Evolutionary conservation across 768 basidiomycete genomes (phyloP).

Genomic region (Tylopilus balloui): DNA sequence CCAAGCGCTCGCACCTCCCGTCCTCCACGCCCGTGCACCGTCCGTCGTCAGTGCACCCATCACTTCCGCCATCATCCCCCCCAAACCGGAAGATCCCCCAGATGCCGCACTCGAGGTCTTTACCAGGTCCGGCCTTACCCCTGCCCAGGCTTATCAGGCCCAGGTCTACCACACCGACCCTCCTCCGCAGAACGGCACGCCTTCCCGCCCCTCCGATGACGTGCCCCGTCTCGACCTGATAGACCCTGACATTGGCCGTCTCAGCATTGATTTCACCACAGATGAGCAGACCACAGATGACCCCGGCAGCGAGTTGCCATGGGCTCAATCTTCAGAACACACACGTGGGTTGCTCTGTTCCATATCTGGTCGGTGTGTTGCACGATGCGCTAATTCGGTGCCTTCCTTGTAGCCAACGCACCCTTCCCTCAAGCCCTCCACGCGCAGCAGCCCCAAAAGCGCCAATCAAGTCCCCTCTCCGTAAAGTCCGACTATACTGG

Average conservation of each 20-base stretch:
- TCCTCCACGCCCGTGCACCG: slow-evolving; percentile 42
- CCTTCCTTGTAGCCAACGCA: slow-evolving; percentile 23
- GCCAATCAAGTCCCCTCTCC: slow-evolving; percentile 36
- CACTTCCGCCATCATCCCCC: slow-evolving; percentile 41
- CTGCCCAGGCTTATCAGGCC: slow-evolving; percentile 78
- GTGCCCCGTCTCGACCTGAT: slow-evolving; percentile 43
- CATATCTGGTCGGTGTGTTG: slow-evolving; percentile 26
- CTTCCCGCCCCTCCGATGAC: slow-evolving; percentile 23
- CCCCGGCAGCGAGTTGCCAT: slow-evolving; percentile 55
- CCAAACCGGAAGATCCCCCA: slow-evolving; percentile 47
- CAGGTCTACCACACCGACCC: slow-evolving; percentile 57
- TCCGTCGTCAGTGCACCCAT: slow-evolving; percentile 45
- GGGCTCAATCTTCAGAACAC: slow-evolving; percentile 41
- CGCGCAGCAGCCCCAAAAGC: slow-evolving; percentile 25
- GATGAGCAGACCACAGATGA: slow-evolving; percentile 34
- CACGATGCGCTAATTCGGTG: slow-evolving; percentile 25
- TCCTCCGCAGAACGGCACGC: slow-evolving; percentile 30
- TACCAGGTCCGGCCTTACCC: slow-evolving; percentile 55
- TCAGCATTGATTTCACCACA: slow-evolving; percentile 53
- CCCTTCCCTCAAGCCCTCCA: slow-evolving; percentile 23
- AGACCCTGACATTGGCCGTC: slow-evolving; percentile 52
- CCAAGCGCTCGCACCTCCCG: slow-evolving; percentile 37
- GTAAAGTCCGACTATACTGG: slow-evolving; percentile 37
- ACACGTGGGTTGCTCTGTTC: slow-evolving; percentile 38
- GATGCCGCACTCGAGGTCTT: slow-evolving; percentile 43